phyloP scores from a whole-genome alignment of 2,329 filamentous ascomycete genomes.

The Fusarium devonianum region DNA sequence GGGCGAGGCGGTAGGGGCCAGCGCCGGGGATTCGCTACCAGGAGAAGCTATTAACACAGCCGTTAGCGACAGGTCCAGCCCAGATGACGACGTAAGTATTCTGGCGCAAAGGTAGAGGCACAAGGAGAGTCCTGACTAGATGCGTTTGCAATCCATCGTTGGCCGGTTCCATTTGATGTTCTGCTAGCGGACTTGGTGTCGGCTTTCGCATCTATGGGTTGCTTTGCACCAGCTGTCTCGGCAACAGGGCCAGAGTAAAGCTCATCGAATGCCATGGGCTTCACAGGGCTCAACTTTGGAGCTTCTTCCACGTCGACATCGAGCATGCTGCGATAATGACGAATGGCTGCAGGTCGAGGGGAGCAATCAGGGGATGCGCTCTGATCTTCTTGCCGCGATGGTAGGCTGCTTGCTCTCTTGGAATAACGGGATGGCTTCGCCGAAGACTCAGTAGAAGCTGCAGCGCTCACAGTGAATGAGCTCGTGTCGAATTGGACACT shows the following conservation, averaged over 20 bases:
- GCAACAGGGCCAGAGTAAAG: conserved; percentile 46
- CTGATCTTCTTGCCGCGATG: conserved; percentile 26
- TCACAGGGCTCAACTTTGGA: conserved; percentile 53
- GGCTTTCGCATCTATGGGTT: conserved; percentile 1
- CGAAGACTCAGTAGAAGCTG: conserved; percentile 19
- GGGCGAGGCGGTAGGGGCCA: conserved; percentile 51
- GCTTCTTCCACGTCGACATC: conserved; percentile 54
- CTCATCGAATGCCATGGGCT: conserved; percentile 57
- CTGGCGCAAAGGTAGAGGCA: conserved; percentile 31
- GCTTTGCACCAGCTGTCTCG: conserved; percentile 28
- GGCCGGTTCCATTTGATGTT: not conserved
- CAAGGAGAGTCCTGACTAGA: conserved; percentile 48
- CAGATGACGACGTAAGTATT: conserved; percentile 9
- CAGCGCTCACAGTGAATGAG: conserved; percentile 22
- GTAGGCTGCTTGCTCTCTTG: conserved; percentile 48
- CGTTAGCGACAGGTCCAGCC: conserved; percentile 46
- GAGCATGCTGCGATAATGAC: conserved; percentile 61
- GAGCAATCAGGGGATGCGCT: conserved; percentile 8
- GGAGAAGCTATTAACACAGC: conserved; percentile 52
- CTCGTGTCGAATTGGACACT: conserved; percentile 58
- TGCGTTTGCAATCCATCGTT: conserved; percentile 17
- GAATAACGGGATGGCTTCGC: conserved; percentile 25
- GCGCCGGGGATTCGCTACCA: conserved; percentile 53
- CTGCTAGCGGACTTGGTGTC: not conserved
- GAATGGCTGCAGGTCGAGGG: conserved; percentile 31